Percentiles rank a stretch among this genome's conserved stretches.
Conservation (phyloP, 1,284 basidiomycete species). For the Ceratobasidium sp. region DNA sequence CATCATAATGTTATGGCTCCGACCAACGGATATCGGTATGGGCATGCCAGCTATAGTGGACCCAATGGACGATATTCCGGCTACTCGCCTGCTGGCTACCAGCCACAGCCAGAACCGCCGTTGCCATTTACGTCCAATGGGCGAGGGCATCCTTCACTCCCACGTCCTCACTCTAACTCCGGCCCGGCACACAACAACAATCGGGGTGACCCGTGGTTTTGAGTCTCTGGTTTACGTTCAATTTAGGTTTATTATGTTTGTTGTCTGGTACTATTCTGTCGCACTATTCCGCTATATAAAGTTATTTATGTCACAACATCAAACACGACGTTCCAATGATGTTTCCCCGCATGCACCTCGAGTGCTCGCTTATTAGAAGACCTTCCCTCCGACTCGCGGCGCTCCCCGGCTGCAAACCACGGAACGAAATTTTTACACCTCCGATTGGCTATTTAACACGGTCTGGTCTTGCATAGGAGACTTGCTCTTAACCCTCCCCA, state of each 20-base stretch:
- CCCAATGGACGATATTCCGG: slow-evolving; percentile 1
- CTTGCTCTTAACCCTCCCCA: slow-evolving; percentile 35
- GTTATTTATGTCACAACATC: slow-evolving; percentile 24
- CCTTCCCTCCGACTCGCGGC: background rate
- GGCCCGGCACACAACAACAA: slow-evolving; percentile 21
- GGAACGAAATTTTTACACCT: slow-evolving; percentile 22
- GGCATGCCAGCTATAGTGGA: background rate
- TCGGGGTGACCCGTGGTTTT: slow-evolving; percentile 27
- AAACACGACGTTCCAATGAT: background rate
- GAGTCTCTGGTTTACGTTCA: slow-evolving; percentile 3
- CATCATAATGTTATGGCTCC: slow-evolving; percentile 4
- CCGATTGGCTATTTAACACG: slow-evolving; percentile 27
- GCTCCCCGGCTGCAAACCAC: background rate
- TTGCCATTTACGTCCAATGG: slow-evolving; percentile 37
- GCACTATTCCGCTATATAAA: slow-evolving; percentile 29
- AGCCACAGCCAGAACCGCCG: slow-evolving; percentile 7
- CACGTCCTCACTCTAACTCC: slow-evolving; percentile 31
- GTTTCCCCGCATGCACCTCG: background rate
- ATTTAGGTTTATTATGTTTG: slow-evolving; percentile 1
- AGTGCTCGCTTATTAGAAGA: background rate
- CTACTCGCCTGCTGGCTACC: background rate
- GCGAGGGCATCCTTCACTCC: slow-evolving; percentile 32
- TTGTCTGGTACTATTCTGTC: slow-evolving; percentile 1
- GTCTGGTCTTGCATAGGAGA: slow-evolving; percentile 7
- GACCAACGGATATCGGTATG: background rate